These are phyloP conservation scores for Cicer pinnatifidum DNA, from an alignment of 306 rosid species.

Conservation along the genomic window DNA sequence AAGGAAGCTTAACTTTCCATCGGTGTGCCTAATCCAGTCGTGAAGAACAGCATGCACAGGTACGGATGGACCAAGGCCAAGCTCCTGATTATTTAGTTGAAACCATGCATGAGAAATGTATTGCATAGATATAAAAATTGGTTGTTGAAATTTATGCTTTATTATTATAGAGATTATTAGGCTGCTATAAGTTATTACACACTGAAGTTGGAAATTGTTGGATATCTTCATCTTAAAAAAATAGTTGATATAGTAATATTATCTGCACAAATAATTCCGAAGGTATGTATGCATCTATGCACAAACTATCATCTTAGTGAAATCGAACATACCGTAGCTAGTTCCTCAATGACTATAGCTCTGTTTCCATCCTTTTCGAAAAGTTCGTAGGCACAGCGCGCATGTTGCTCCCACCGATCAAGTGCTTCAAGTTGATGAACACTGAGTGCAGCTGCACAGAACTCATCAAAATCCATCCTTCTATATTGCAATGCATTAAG, in stretches of 20 bases:
- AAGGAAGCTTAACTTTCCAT: conserved; percentile 91
- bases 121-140: not conserved
- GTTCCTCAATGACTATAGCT: conserved; percentile 84
- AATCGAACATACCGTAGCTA: conserved; percentile 79
- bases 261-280: conserved; percentile 8
- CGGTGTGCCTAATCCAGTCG: conserved; percentile 93
- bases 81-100: conserved; percentile 68
- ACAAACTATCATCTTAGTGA: conserved; percentile 2
- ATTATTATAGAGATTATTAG: conserved; percentile 19
- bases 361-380: conserved; percentile 87
- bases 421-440: conserved; percentile 88
- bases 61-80: conserved; percentile 85
- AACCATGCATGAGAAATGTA: conserved; percentile 47
- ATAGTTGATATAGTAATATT: not conserved
- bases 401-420: conserved; percentile 88
- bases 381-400: conserved; percentile 78
- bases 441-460: conserved; percentile 80
- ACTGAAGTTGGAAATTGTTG: not conserved
- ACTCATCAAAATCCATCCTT: conserved; percentile 92
- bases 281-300: conserved; percentile 17
- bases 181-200: conserved; percentile 2
- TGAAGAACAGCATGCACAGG: conserved; percentile 93
- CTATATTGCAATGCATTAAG: conserved; percentile 82
- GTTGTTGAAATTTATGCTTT: conserved; percentile 16
- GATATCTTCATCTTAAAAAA: conserved; percentile 7